Percentiles rank a stretch among this genome's conserved stretches.
Evolutionary conservation across 192 early-diverging fungal species (phyloP).

Genomic region (Umbelopsis vinacea): DNA sequence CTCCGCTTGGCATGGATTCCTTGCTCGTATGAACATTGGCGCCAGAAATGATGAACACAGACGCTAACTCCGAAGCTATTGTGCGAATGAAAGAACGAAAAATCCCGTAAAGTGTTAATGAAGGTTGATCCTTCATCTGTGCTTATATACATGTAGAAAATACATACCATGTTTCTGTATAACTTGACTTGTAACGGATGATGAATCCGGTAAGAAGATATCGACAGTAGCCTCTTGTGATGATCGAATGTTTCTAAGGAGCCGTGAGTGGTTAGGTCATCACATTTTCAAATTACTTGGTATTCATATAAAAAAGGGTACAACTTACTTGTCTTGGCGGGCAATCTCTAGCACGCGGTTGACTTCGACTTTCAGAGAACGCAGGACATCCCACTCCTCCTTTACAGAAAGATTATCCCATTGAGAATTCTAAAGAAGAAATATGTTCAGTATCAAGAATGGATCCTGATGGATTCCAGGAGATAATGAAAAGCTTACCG

Average conservation of each 20-base stretch:
- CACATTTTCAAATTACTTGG: background rate
- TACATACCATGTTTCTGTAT: constrained; percentile 28
- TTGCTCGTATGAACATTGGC: constrained; percentile 33
- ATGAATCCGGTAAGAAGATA: constrained; percentile 28
- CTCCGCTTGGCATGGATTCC: background rate
- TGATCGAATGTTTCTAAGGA: constrained; percentile 45
- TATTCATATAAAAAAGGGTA: background rate
- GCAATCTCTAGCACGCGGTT: constrained; percentile 57
- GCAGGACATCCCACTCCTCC: constrained; percentile 49
- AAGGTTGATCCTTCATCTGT: background rate
- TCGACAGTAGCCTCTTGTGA: constrained; percentile 57
- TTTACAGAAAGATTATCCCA: constrained; percentile 49
- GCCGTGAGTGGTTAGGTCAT: background rate
- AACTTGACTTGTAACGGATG: background rate
- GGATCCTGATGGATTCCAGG: constrained; percentile 36
- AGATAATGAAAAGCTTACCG: constrained; percentile 30
- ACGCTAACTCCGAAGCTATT: constrained; percentile 45
- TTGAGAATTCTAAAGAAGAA: constrained; percentile 25
- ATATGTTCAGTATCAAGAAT: background rate
- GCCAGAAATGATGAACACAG: constrained; percentile 53
- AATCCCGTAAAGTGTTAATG: background rate
- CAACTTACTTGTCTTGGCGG: constrained; percentile 55
- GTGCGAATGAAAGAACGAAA: background rate
- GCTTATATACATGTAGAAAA: too few relatives aligned
- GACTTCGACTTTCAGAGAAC: constrained; percentile 48